Base-by-base conservation (phyloP, 2,329 filamentous ascomycete genomes). In the Aspergillus thermomutatus region DNA sequence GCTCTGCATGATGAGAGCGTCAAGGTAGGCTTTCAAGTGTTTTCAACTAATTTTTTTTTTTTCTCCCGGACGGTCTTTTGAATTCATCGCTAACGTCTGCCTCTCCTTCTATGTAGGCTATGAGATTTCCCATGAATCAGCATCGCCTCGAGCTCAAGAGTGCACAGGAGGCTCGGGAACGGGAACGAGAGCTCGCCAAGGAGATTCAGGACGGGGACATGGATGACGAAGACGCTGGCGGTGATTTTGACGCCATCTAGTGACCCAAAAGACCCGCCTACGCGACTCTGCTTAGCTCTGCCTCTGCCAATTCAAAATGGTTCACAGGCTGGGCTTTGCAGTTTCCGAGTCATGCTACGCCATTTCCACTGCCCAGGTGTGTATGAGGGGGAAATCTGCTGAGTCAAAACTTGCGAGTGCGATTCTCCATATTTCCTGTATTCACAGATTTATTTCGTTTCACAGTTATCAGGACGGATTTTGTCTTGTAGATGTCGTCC, bases 81-180 rank as follows among this genome's bases (percentile, higher is more conserved):
- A 17, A 37, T 37, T 37, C 31, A 37, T 37, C 31, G 49, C 68
- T 78, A 70, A 76, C 49, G 59, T 50, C 53, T 53, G 19, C 17
- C 54, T 49, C 3, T 59, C 6, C 10, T 48, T 47, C 3, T 55
- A 41, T 25, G 11, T 58, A 93, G 90, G 93, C 94, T 26, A 99
- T 99, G 94, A 87, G 94, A 54, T 99, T 97, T 78, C 94, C 94
- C 2, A 97, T 97, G 93, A 97, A 99, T 80, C 94, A 97, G 77
- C 94, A 99, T 77, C 87, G 94, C 19, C 82, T 97, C 55, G 94
- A 99, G 77, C 83, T 99, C 55, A 97, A 97, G 84, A 97, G 96
- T 69, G 94, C 94, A 0, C 93, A 97, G 76, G 95, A 99, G 77
- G 94, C 94, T n/a, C 85, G 94, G 51, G 94, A 99, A 75, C 85